These are phyloP conservation scores for Luffa aegyptiaca DNA, from an alignment of 306 rosid species.

Conservation along the genomic window DNA sequence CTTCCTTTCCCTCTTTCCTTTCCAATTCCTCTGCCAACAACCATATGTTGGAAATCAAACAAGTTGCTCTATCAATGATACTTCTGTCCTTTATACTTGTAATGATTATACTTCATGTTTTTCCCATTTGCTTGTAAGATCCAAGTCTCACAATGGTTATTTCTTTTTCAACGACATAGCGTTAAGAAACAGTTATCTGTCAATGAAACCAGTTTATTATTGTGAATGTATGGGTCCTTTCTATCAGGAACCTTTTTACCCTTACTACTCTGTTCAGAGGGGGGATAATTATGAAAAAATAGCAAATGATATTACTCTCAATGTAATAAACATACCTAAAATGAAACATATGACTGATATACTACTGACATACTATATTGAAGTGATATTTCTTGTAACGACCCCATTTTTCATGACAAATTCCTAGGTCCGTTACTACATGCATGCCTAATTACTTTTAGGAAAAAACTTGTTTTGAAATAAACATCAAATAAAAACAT, in stretches of 20 bases:
- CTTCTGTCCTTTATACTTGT: constrained; percentile 28
- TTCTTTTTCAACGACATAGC: not conserved
- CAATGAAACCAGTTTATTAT: not conserved
- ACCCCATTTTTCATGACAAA: too few relatives aligned
- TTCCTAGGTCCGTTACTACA: too few relatives aligned
- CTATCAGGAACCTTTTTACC: not conserved
- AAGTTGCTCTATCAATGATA: constrained; percentile 18
- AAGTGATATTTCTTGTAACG: too few relatives aligned
- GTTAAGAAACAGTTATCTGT: not conserved
- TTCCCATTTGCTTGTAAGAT: constrained; percentile 15
- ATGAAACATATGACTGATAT: too few relatives aligned
- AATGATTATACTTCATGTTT: constrained; percentile 22
- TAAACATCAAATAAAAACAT: too few relatives aligned
- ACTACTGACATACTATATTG: too few relatives aligned
- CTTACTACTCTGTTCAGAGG: not conserved
- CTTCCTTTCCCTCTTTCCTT: constrained; percentile 13
- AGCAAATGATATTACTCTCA: not conserved
- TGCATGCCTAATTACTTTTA: too few relatives aligned
- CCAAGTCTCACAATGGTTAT: not conserved
- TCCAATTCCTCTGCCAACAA: constrained; percentile 30
- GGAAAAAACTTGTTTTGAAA: too few relatives aligned
- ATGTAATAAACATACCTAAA: too few relatives aligned
- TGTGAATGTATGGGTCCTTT: not conserved
- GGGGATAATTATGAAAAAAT: not conserved
- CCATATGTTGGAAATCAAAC: constrained; percentile 15